Evolutionary conservation across 495 filamentous ascomycete genomes (phyloP).

Genomic region (Tuber melanosporum): DNA sequence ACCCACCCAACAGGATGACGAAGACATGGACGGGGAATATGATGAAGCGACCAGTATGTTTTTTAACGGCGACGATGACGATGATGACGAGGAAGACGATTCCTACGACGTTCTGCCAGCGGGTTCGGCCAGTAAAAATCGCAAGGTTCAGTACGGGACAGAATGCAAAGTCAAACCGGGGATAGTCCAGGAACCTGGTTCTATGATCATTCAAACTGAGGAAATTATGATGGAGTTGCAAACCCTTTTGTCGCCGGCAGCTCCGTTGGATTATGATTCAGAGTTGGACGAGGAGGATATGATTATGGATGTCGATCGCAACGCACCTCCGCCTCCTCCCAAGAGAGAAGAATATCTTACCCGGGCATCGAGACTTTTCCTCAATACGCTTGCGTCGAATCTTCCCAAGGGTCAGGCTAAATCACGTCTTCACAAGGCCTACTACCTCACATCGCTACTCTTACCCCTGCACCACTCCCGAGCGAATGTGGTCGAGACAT

Average conservation of each 20-base stretch:
- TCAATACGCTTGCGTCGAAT: slow-evolving; percentile 22
- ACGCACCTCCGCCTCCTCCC: slow-evolving; percentile 9
- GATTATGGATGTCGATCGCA: slow-evolving; percentile 32
- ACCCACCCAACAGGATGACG: slow-evolving; percentile 21
- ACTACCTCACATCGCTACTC: slow-evolving; percentile 33
- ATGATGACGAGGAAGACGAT: slow-evolving; percentile 29
- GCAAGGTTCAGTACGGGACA: not conserved
- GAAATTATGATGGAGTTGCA: slow-evolving; percentile 34
- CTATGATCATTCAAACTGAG: slow-evolving; percentile 33
- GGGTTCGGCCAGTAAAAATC: not conserved
- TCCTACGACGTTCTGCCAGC: slow-evolving; percentile 17
- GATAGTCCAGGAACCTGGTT: slow-evolving; percentile 30
- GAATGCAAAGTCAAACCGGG: slow-evolving; percentile 18
- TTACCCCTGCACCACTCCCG: slow-evolving; percentile 37
- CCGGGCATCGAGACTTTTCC: slow-evolving; percentile 25
- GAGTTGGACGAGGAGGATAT: slow-evolving; percentile 29
- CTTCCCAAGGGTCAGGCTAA: slow-evolving; percentile 24
- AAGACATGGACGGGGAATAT: slow-evolving; percentile 30
- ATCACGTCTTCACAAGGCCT: slow-evolving; percentile 32
- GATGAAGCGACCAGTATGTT: slow-evolving; percentile 9
- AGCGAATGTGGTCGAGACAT: slow-evolving; percentile 32
- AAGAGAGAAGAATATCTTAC: slow-evolving; percentile 23
- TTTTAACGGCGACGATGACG: slow-evolving; percentile 31
- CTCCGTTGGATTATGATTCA: slow-evolving; percentile 17
- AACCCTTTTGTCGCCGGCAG: slow-evolving; percentile 13